Percentiles rank a stretch among this genome's conserved stretches.
phyloP scores from a whole-genome alignment of 2,329 filamentous ascomycete species.

The Curvularia verruculosa region DNA sequence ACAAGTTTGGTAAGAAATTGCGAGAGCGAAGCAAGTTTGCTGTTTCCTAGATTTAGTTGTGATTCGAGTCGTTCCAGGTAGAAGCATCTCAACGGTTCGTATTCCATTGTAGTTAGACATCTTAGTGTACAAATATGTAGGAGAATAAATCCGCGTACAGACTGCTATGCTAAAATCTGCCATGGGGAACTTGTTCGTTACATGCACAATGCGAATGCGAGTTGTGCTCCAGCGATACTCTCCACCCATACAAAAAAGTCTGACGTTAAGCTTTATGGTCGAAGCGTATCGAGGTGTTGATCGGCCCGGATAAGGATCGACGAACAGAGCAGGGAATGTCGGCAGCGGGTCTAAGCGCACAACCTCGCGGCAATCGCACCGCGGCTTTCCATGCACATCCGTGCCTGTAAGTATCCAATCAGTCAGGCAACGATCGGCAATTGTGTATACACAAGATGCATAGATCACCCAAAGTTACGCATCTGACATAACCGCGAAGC shows the following conservation, averaged over 20 bases:
- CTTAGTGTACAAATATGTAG: not conserved
- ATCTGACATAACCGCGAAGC: not conserved
- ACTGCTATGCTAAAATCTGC: not conserved
- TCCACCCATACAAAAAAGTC: not conserved
- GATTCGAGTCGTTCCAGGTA: not conserved
- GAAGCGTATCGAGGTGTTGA: not conserved
- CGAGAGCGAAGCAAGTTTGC: conserved; percentile 66
- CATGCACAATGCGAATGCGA: not conserved
- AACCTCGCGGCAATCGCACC: conserved; percentile 2
- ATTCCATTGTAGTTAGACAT: not conserved
- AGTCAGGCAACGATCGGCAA: conserved; percentile 1
- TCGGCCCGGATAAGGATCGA: conserved; percentile 17
- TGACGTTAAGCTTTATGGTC: not conserved
- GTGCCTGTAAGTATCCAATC: not conserved
- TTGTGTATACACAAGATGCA: not conserved
- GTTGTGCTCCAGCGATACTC: not conserved
- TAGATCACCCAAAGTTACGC: not conserved
- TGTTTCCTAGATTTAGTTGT: conserved; percentile 14
- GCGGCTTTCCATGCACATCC: not conserved
- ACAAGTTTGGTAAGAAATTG: conserved; percentile 61
- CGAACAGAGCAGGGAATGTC: conserved; percentile 1
- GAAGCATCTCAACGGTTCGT: not conserved
- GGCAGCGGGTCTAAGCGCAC: conserved; percentile 4
- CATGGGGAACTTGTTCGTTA: no score
- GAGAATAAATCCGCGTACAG: not conserved